These are phyloP conservation scores for Echites panduratus DNA, from an alignment of 257 asterid genomes.

Conservation along the genomic window DNA sequence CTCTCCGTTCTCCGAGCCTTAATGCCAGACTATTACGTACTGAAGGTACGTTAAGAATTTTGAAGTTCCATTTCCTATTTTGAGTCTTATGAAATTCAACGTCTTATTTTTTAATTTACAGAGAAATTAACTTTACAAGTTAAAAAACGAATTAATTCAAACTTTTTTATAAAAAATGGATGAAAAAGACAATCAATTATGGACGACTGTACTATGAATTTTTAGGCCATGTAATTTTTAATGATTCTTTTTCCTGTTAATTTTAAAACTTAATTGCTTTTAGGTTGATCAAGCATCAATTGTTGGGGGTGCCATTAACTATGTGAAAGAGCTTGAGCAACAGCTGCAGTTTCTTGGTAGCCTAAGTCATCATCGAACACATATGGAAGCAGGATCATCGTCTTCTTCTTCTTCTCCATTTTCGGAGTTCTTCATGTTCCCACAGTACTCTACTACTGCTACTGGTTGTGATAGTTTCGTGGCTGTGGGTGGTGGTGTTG, in stretches of 20 bases:
- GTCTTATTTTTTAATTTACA: no score
- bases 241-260: background rate
- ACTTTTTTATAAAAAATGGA: no score
- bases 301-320: constrained; percentile 40
- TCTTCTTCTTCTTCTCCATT: constrained; percentile 32
- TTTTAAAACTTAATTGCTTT: background rate
- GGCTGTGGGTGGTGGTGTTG: background rate
- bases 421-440: constrained; percentile 31
- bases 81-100: no score
- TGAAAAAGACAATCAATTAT: no score
- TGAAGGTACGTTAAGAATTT: no score
- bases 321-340: constrained; percentile 40
- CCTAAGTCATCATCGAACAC: constrained; percentile 3
- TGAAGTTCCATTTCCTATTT: no score
- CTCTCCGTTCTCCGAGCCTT: constrained; percentile 30
- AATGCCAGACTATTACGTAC: constrained; percentile 36
- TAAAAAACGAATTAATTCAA: no score
- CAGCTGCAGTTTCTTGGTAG: constrained; percentile 30
- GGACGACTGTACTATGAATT: background rate
- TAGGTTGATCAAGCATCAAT: constrained; percentile 47
- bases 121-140: no score
- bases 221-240: background rate
- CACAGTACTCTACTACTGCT: constrained; percentile 26
- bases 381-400: background rate
- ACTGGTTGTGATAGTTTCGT: background rate